Evolutionary conservation across 2,329 filamentous ascomycete species (phyloP).

Genomic region (Xylariaceae sp.): DNA sequence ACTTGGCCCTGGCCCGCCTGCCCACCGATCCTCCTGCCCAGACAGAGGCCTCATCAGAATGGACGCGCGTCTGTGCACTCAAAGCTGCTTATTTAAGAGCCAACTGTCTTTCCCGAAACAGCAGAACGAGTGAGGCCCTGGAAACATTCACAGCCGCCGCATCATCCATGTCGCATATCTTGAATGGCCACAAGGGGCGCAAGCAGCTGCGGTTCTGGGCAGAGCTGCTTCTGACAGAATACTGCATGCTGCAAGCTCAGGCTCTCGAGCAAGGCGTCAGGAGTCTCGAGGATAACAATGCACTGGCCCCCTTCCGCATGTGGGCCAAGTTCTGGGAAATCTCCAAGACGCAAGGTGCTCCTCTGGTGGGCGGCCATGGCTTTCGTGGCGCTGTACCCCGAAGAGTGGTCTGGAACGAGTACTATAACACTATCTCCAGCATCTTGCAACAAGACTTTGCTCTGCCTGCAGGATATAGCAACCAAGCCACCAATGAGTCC

Average conservation of each 20-base stretch:
- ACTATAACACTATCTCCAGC: conserved; percentile 75
- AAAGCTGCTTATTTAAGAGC: conserved; percentile 77
- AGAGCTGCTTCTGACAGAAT: conserved; percentile 71
- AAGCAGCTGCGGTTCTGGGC: conserved; percentile 73
- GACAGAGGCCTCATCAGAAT: conserved; percentile 59
- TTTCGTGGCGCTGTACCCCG: conserved; percentile 57
- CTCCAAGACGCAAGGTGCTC: conserved; percentile 37
- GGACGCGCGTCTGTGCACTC: conserved; percentile 77
- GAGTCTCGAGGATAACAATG: conserved; percentile 48
- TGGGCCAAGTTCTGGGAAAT: conserved; percentile 69
- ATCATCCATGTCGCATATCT: conserved; percentile 55
- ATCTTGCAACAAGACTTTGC: conserved; percentile 65
- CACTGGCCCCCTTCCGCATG: conserved; percentile 55
- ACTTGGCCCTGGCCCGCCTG: conserved; percentile 55
- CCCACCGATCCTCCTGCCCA: conserved; percentile 59
- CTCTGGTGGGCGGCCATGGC: conserved; percentile 52
- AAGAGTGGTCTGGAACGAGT: conserved; percentile 75
- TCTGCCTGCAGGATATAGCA: conserved; percentile 49
- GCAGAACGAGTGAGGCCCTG: conserved; percentile 55
- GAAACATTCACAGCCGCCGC: conserved; percentile 63
- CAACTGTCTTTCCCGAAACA: conserved; percentile 51
- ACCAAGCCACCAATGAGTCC: conserved; percentile 40
- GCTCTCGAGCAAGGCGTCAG: conserved; percentile 50
- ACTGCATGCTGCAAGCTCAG: conserved; percentile 65
- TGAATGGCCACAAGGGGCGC: conserved; percentile 48